A percentile compares a stretch with the other conserved stretches of the same genome.
Conservation (phyloP, 1,284 basidiomycete genomes). For the Moesziomyces sp. region DNA sequence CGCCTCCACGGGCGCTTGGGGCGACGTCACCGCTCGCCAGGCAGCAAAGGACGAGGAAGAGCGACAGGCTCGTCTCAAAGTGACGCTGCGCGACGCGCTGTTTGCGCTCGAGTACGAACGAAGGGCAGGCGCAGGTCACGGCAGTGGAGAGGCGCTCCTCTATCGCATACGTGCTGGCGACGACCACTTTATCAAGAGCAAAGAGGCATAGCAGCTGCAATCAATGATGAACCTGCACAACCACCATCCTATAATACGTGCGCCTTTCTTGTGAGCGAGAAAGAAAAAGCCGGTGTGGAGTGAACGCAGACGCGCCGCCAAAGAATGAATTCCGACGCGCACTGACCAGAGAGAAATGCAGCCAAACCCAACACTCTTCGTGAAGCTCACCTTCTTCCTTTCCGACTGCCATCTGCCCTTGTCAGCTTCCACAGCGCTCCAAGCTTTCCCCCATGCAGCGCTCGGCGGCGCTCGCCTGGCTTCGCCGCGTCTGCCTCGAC, state of each 20-base stretch:
- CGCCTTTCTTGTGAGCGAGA: no score
- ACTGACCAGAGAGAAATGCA: conserved; percentile 11
- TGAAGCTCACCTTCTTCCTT: no score
- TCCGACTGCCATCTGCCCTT: no score
- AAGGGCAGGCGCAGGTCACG: conserved; percentile 32
- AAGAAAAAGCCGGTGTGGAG: background rate
- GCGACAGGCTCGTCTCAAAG: conserved; percentile 49
- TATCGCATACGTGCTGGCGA: conserved; percentile 35
- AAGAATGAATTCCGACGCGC: conserved; percentile 4
- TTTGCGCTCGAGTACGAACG: conserved; percentile 60
- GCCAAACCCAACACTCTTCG: no score
- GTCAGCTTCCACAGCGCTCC: no score
- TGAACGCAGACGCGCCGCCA: background rate
- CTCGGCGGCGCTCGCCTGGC: conserved; percentile 17
- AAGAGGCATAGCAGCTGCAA: conserved; percentile 6
- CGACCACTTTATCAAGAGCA: conserved; percentile 16
- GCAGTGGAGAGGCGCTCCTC: conserved; percentile 41
- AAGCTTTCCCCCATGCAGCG: conserved; percentile 10
- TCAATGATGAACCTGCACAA: no score
- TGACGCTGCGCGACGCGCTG: conserved; percentile 62
- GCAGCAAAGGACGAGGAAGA: conserved; percentile 62
- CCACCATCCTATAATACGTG: no score
- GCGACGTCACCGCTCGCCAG: conserved; percentile 61
- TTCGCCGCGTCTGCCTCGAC: conserved; percentile 33
- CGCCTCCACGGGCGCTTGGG: conserved; percentile 57